Base-by-base conservation (phyloP, 768 basidiomycete species). In the Naganishia vishniacii region DNA sequence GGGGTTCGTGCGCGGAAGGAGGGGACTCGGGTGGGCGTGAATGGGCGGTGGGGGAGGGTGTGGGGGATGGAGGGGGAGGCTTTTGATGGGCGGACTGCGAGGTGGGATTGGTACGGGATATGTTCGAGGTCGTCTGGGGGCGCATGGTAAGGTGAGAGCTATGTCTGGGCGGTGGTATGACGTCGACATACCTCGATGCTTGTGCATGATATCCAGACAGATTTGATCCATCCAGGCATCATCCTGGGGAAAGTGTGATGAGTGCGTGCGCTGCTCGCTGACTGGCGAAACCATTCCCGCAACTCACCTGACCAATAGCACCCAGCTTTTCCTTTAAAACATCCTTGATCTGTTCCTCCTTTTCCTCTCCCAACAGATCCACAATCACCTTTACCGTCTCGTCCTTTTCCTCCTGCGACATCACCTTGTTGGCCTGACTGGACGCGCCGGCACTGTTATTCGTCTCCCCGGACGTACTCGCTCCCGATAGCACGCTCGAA, bases 171-270 rank as follows among this genome's bases (percentile, higher is more conserved):
- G 31, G 59, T 48, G 37, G 28, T 37, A n/a, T 34, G 88, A 88
- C 20, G 88, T 86, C 82, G 42, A 80, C 80, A 89, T 86, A 82
- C 94, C 91, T 66, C 85, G 82, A 76, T 92, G 89, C 78, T 88
- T 88, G 79, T 97, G 93, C 93, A 97, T 95, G 67, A 95, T 83
- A 73, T 94, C 91, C 20, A 97, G 81, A 64, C 92, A 89, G 73
- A 86, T 84, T 70, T 92, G 88, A 73, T 95, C 92, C 67, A 91
- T 69, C 51, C 70, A 59, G 47, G 56, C 61, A 65, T 65, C 70
- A 42, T 72, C 72, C 75, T 68, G 65, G 49, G 47, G 69, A 58
- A 60, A 45, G 61, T 53, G 31, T 3, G 12, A 42, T 56, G 53
- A 51, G 65, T 47, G 48, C 37, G 71, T 69, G 23, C 15, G 1